Percentiles rank a stretch among this genome's conserved stretches.
Conservation (phyloP, 371 early-diverging fungal genomes). For the Encephalitozoon romaleae region DNA sequence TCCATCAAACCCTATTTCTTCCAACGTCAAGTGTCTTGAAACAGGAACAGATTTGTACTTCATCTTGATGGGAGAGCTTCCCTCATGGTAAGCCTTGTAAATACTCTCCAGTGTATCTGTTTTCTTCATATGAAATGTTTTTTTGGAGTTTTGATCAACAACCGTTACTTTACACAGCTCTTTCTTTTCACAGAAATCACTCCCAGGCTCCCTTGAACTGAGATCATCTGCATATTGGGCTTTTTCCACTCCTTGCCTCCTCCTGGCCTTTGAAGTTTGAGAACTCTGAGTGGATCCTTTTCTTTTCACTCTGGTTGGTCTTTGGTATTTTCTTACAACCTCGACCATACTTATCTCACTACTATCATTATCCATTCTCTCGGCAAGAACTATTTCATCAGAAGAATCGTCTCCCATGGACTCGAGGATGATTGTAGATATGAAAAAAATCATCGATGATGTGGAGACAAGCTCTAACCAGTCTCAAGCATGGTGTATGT, state of each 20-base stretch:
- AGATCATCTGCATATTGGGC: background rate
- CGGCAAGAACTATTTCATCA: background rate
- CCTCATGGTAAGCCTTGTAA: background rate
- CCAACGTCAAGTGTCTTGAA: slow-evolving; percentile 13
- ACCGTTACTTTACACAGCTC: background rate
- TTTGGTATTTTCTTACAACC: background rate
- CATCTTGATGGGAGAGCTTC: background rate
- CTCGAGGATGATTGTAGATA: background rate
- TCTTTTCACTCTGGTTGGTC: background rate
- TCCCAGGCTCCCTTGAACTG: background rate
- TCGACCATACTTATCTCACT: background rate
- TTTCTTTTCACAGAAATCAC: background rate
- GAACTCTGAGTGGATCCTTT: background rate
- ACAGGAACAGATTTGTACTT: slow-evolving; percentile 17
- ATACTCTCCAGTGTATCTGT: background rate
- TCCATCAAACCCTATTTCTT: slow-evolving; percentile 13
- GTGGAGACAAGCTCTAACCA: background rate
- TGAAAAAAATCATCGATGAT: background rate
- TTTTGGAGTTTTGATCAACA: background rate
- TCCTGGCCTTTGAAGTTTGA: background rate
- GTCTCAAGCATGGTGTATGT: background rate
- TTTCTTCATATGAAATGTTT: background rate
- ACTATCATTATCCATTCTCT: background rate
- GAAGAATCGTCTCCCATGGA: background rate
- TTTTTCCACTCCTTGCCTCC: background rate